Percentiles rank a stretch among this genome's conserved stretches.
Conservation (phyloP, 331 rosid genomes). For the Erythrophleum ivorense region DNA sequence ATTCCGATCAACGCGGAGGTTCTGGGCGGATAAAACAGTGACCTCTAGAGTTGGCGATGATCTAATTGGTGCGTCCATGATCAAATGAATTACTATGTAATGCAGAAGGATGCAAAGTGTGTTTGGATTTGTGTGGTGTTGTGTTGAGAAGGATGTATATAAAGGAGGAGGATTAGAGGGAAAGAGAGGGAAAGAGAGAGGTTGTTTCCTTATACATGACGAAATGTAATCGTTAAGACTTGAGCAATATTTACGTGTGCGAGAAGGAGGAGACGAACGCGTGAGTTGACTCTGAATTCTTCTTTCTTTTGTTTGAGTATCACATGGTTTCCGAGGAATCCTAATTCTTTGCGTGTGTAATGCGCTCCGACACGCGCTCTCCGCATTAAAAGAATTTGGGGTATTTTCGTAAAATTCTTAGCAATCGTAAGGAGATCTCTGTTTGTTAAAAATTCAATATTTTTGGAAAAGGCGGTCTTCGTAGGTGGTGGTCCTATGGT, state of each 20-base stretch:
- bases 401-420: too few relatives aligned
- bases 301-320: not conserved
- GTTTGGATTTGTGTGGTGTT: not conserved
- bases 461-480: too few relatives aligned
- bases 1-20: conserved; percentile 16
- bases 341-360: not conserved
- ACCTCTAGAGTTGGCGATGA: conserved; percentile 31
- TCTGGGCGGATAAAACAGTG: conserved; percentile 27
- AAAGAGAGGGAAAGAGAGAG: not conserved
- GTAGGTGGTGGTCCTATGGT: too few relatives aligned
- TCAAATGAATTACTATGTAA: too few relatives aligned
- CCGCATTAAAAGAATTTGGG: not conserved
- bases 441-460: too few relatives aligned
- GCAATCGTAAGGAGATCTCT: too few relatives aligned
- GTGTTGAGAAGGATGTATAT: not conserved
- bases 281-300: not conserved
- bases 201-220: not conserved
- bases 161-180: not conserved
- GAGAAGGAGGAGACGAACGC: not conserved
- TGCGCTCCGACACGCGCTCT: not conserved
- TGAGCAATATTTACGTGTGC: not conserved
- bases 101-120: not conserved
- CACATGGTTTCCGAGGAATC: not conserved
- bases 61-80: not conserved
- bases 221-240: too few relatives aligned